A percentile compares a stretch with the other conserved stretches of the same genome.
Evolutionary conservation across 805 yeast species (phyloP).

Genomic region (Allodekkera sacchari): DNA sequence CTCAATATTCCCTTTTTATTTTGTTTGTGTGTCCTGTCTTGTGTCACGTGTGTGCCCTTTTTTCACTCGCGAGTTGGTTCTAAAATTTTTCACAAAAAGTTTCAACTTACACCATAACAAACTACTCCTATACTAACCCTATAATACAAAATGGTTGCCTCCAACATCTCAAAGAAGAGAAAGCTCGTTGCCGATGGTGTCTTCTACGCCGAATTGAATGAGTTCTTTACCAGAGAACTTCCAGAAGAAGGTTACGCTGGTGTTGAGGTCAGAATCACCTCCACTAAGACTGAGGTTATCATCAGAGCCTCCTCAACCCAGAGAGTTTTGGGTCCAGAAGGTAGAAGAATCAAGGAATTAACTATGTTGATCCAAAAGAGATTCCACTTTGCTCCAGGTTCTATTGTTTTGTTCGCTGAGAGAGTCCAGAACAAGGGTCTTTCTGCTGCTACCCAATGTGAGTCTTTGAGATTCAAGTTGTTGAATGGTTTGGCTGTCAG

Average conservation of each 20-base stretch:
- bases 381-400: constrained; percentile 92
- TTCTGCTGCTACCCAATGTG: constrained; percentile 99
- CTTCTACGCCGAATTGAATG: constrained; percentile 99
- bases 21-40: too few relatives aligned
- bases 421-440: constrained; percentile 99
- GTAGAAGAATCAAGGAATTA: constrained; percentile 99
- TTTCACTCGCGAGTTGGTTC: constrained; percentile 2
- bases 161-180: constrained; percentile 89
- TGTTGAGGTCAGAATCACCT: constrained; percentile 98
- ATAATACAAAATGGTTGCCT: constrained; percentile 24
- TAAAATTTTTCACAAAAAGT: neutral
- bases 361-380: constrained; percentile 97
- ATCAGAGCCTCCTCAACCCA: constrained; percentile 99
- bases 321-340: constrained; percentile 98
- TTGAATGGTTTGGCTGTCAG: constrained; percentile 98
- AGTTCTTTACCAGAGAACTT: constrained; percentile 99
- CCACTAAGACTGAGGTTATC: constrained; percentile 95
- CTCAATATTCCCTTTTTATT: neutral
- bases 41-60: neutral
- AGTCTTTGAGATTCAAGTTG: constrained; percentile 95
- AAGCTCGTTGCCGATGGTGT: constrained; percentile 99
- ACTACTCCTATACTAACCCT: too few relatives aligned
- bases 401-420: constrained; percentile 94
- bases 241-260: constrained; percentile 99
- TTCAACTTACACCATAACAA: too few relatives aligned